Evolutionary conservation across 345 rosid genomes (phyloP), one percentile per base, ranked within the genome.

Genomic region (Stellera chamaejasme): DNA sequence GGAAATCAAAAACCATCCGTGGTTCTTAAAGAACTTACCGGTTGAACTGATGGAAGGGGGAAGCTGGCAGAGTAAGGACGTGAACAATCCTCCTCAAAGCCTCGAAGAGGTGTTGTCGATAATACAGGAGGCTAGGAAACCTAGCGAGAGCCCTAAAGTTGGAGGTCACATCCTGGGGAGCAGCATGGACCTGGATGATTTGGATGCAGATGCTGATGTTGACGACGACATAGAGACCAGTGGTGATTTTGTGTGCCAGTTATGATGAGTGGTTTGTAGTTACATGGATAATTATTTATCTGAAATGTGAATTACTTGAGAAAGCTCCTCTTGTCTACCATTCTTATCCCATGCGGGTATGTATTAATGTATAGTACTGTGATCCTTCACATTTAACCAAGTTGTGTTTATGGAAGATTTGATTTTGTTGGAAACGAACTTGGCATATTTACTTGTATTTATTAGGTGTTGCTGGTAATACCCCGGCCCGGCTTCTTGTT

Each of bases 1-100:
- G 43, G 77, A 74, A 39, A 77, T 79, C 13, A 65, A 59, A 75
- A 74, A 39, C 46, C 84, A 87, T 67, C 70, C 81, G 5, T 87
- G 91, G 95, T 84, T 87, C 69, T 66, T 84, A 44, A 79, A 74
- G 69, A 84, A 83, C 67, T 72, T 87, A 73, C 84, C 95, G 0
- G 16, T 70, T 12, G 88, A 82, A 55, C 61, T 79, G 65, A 72
- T 59, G 56, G 84, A 78, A 77, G 87, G 78, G 62, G 78, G 81
- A 52, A 78, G 74, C 56, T 75, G 80, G 81, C 73, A 72, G 54
- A 75, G 73, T 72, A 66, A 54, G 12, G 85, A 79, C 32, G 79
- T 72, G 19, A 85, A 77, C 46, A 64, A 74, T 55, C 90, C 85
- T n/a, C 61, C 79, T 28, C 96, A 87, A 54, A 68, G 73, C 66